Evolutionary conservation across 768 basidiomycete genomes (phyloP).

Genomic region (Mrakia hoshinonis): DNA sequence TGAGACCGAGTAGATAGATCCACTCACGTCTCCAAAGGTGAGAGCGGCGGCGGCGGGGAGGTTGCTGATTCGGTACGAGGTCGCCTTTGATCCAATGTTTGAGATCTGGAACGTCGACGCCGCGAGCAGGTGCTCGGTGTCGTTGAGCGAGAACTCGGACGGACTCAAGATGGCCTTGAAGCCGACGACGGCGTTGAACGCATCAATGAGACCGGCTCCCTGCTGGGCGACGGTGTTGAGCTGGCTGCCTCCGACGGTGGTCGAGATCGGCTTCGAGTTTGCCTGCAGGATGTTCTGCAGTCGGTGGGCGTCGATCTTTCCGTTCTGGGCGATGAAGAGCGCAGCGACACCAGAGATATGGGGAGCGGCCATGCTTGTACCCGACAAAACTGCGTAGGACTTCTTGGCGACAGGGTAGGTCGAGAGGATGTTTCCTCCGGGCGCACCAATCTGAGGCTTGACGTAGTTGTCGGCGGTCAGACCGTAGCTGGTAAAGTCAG

Average conservation of each 20-base stretch:
- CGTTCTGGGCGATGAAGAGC: conserved; percentile 38
- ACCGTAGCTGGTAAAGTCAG: conserved; percentile 40
- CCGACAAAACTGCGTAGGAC: conserved; percentile 24
- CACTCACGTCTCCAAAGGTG: conserved; percentile 39
- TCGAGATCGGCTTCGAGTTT: conserved; percentile 32
- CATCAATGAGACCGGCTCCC: conserved; percentile 45
- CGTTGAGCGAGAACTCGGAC: conserved; percentile 55
- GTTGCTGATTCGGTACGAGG: conserved; percentile 49
- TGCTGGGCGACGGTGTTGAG: conserved; percentile 36
- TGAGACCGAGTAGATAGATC: neutral
- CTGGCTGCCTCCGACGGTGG: conserved; percentile 31
- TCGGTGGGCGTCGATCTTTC: conserved; percentile 30
- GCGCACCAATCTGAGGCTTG: conserved; percentile 18
- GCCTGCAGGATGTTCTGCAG: conserved; percentile 34
- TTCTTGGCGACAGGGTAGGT: conserved; percentile 43
- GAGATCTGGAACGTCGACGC: conserved; percentile 39
- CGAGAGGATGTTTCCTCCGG: conserved; percentile 43
- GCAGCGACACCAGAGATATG: conserved; percentile 38
- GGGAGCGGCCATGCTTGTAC: conserved; percentile 31
- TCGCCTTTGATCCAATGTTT: conserved; percentile 46
- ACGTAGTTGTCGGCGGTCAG: conserved; percentile 37
- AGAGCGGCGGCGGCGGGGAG: conserved; percentile 53
- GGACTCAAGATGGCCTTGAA: conserved; percentile 49
- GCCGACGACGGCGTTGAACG: conserved; percentile 52
- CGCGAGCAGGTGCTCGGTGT: conserved; percentile 50